Conservation (phyloP, 2,329 filamentous ascomycete genomes). For the Metarhizium humberi region DNA sequence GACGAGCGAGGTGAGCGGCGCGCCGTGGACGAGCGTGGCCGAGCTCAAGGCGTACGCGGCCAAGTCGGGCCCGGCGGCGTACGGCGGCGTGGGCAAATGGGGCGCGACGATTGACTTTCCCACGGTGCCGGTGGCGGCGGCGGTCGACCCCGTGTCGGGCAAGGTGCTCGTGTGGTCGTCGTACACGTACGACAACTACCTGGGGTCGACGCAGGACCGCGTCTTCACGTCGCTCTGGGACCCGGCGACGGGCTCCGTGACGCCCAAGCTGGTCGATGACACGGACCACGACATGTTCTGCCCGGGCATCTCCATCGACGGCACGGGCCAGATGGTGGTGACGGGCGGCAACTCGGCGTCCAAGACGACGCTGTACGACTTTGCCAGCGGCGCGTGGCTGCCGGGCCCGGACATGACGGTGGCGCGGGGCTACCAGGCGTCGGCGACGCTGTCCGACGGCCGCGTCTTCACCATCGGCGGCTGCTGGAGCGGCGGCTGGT, state of each 20-base stretch:
- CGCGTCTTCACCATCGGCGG: constrained; percentile 50
- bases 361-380: constrained; percentile 39
- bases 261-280: constrained; percentile 22
- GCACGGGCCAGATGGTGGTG: constrained; percentile 39
- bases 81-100: constrained; percentile 20
- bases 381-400: constrained; percentile 26
- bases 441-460: constrained; percentile 40
- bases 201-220: constrained; percentile 5
- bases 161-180: constrained; percentile 7
- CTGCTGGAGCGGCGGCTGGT: constrained; percentile 35
- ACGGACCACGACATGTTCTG: constrained; percentile 48
- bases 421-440: constrained; percentile 43
- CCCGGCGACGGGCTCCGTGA: constrained; percentile 10
- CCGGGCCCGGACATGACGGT: constrained; percentile 31
- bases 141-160: constrained; percentile 5
- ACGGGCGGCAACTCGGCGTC: constrained; percentile 41
- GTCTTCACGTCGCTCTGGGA: constrained; percentile 12
- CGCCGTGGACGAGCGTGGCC: constrained; percentile 21
- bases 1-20: constrained; percentile 18
- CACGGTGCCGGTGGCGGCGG: constrained; percentile 20
- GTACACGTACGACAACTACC: constrained; percentile 8
- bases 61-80: constrained; percentile 13
- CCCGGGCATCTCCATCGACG: constrained; percentile 34
- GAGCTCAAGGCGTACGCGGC: constrained; percentile 22
- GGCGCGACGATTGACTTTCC: constrained; percentile 25